Conservation (phyloP, 176 grass and related monocot species). For the Stipa capillata region DNA sequence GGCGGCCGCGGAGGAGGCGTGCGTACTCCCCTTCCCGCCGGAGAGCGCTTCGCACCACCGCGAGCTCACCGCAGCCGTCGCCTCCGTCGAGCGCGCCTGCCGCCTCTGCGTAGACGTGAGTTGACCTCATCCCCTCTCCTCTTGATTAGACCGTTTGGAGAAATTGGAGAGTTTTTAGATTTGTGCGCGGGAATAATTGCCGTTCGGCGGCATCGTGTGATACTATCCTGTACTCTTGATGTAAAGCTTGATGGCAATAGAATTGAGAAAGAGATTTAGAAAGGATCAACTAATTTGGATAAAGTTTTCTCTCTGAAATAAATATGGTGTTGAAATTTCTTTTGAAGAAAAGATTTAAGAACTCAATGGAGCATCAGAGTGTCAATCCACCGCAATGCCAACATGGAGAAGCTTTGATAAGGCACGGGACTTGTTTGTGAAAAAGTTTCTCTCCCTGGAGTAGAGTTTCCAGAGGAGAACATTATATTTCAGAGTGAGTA, state of each 20-base stretch:
- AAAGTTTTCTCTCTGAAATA: neutral
- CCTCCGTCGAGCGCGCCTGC: slow-evolving; percentile 68
- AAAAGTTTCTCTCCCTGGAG: neutral
- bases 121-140: slow-evolving; percentile 1
- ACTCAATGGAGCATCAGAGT: neutral
- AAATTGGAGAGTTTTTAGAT: neutral
- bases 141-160: neutral
- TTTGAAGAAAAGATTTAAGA: neutral
- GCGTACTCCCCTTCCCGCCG: slow-evolving; percentile 46
- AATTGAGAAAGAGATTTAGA: neutral
- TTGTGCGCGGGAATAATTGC: neutral
- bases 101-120: slow-evolving; percentile 72
- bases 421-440: neutral
- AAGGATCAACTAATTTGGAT: neutral
- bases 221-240: neutral
- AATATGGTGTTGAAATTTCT: neutral
- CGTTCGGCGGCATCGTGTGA: neutral
- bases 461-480: neutral
- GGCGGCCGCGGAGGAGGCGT: neutral
- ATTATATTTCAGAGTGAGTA: neutral
- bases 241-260: neutral
- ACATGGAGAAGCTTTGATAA: neutral
- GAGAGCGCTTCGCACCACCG: slow-evolving; percentile 45
- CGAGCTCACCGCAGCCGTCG: slow-evolving; percentile 52
- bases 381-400: neutral